Evolutionary conservation across 2,329 filamentous ascomycete genomes (phyloP).

Genomic region (Aspergillus versicolor): DNA sequence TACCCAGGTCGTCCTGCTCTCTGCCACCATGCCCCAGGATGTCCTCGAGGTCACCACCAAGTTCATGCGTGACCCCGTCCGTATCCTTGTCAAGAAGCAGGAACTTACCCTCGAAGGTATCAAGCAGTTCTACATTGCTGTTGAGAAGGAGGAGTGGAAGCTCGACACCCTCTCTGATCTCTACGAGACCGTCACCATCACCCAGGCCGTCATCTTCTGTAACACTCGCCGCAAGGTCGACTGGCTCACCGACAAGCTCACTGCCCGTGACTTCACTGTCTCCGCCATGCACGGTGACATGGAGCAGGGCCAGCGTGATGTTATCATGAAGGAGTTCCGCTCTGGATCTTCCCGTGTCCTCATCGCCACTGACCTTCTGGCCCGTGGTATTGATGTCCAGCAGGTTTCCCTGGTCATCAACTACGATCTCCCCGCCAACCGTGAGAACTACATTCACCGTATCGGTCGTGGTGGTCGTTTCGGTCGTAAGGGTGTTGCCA

Average conservation of each 20-base stretch:
- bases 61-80: slow-evolving; percentile 99
- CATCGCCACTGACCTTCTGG: slow-evolving; percentile 95
- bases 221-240: slow-evolving; percentile 99
- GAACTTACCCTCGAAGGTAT: slow-evolving; percentile 99
- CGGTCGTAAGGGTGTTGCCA: slow-evolving; percentile 99
- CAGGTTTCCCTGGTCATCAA: slow-evolving; percentile 99
- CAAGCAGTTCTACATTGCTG: slow-evolving; percentile 99
- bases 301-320: slow-evolving; percentile 95
- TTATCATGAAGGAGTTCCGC: slow-evolving; percentile 99
- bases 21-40: slow-evolving; percentile 98
- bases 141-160: slow-evolving; percentile 99
- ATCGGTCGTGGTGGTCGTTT: slow-evolving; percentile 99
- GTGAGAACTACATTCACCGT: slow-evolving; percentile 99
- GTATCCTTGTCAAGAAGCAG: slow-evolving; percentile 99
- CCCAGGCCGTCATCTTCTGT: slow-evolving; percentile 99
- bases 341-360: slow-evolving; percentile 97
- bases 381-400: slow-evolving; percentile 99
- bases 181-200: slow-evolving; percentile 99
- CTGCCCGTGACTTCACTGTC: slow-evolving; percentile 96
- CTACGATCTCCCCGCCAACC: slow-evolving; percentile 98
- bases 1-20: slow-evolving; percentile 97
- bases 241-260: slow-evolving; percentile 99
- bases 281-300: slow-evolving; percentile 99
- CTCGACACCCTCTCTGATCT: slow-evolving; percentile 97
- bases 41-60: slow-evolving; percentile 99